Evolutionary conservation across 176 grass and related monocot genomes (phyloP), one percentile per base, ranked within the genome.

Genomic region (Poa pratensis): DNA sequence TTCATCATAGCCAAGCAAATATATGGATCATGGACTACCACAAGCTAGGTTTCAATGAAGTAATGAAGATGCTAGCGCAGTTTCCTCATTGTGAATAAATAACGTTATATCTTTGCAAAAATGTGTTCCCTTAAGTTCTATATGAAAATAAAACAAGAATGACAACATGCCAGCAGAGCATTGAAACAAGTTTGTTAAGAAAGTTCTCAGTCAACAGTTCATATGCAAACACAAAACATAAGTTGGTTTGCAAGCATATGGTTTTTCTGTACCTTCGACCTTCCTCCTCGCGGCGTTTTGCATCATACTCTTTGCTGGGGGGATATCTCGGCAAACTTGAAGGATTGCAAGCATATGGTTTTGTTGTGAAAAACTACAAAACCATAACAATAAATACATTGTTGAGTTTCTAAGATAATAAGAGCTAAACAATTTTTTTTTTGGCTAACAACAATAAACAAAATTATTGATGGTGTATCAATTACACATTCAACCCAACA

Each of bases 291-390:
- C 92, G 79, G 4, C 88, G 89, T 88, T 99, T 99, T 84, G 88
- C 97, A 96, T 99, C 91, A 83, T 96, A 94, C 88, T 99, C 94
- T 92, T 99, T 99, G 77, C 90, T 99, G 5, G 97, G 91, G 39
- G 94, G 89, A 65, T 99, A 99, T 81, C 88, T 96, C 61, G 94
- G 92, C 86, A 99, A 82, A 84, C 90, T 91, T 91, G 94, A 96
- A 79, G 97, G 90, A 86, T 96, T 91, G 82, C 91, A 99, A 80
- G 94, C 90, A 92, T 90, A 93, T 79, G 97, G 97, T 37, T 96
- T 94, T 57, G 92, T 88, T 75, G 87, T 86, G 89, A 96, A 99
- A 83, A 88, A 99, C 97, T 99, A 77, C 81, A 94, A 82, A 76
- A 82, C 27, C 30, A 85, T 32, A 65, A 64, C 62, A 83, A 52